Evolutionary conservation across 768 basidiomycete genomes (phyloP).

Genomic region (Pisolithus tinctorius): DNA sequence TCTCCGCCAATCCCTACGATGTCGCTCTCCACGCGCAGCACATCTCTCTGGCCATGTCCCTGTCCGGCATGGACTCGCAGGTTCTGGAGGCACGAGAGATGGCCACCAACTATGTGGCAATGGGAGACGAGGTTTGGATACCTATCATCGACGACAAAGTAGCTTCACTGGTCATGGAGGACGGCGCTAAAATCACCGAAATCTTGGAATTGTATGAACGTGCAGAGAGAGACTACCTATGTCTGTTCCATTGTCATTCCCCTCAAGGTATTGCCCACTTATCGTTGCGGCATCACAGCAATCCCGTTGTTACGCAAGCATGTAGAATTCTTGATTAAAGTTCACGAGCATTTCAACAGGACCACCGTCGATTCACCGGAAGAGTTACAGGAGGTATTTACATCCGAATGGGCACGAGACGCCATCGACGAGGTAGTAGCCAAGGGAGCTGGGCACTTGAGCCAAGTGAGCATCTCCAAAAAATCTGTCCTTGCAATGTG

Average conservation of each 20-base stretch:
- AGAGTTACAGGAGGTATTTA: constrained; percentile 53
- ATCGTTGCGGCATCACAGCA: constrained; percentile 39
- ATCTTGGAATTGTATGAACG: constrained; percentile 55
- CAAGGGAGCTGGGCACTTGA: constrained; percentile 56
- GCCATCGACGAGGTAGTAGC: constrained; percentile 48
- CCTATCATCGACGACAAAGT: constrained; percentile 55
- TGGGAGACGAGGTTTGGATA: constrained; percentile 69
- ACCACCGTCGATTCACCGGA: constrained; percentile 33
- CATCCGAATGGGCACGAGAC: constrained; percentile 52
- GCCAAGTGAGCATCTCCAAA: constrained; percentile 49
- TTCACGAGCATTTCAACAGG: constrained; percentile 28
- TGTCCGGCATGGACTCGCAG: constrained; percentile 57
- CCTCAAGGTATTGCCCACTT: constrained; percentile 8
- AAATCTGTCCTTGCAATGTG: constrained; percentile 6
- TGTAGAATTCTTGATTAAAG: constrained; percentile 48
- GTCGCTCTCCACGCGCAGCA: constrained; percentile 61
- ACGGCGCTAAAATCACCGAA: constrained; percentile 43
- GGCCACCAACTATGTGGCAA: constrained; percentile 55
- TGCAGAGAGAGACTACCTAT: constrained; percentile 74
- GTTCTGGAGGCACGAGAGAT: constrained; percentile 57
- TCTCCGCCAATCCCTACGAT: constrained; percentile 56
- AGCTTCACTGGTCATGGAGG: constrained; percentile 43
- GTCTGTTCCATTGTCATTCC: constrained; percentile 39
- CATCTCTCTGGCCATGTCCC: constrained; percentile 50
- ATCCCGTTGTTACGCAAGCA: constrained; percentile 68